Conservation (phyloP, 345 rosid genomes). For the Rhizophora mangle region DNA sequence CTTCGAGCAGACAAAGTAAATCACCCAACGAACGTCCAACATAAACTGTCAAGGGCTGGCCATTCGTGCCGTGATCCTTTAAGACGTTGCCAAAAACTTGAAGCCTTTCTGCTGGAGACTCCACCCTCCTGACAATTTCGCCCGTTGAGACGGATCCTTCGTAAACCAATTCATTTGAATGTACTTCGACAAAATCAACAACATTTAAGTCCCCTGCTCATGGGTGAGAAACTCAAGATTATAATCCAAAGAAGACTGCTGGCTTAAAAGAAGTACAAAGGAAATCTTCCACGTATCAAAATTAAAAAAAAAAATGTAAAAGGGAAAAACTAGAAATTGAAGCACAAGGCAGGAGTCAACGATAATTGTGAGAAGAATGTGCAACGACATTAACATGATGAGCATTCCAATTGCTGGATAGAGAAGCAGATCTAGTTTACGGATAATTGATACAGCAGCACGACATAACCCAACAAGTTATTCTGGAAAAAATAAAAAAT, state of each 20-base stretch:
- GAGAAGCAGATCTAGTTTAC: too few species aligned
- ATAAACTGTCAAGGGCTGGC: constrained; percentile 10
- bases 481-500: too few species aligned
- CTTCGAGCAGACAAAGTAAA: constrained; percentile 16
- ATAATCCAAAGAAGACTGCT: too few species aligned
- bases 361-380: not conserved
- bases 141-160: constrained; percentile 12
- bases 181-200: constrained; percentile 4
- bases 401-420: too few species aligned
- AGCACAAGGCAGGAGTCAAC: too few species aligned
- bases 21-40: constrained; percentile 19
- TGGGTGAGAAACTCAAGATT: not conserved
- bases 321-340: too few species aligned
- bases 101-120: constrained; percentile 12
- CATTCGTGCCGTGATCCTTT: not conserved
- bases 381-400: not conserved
- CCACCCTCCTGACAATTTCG: constrained; percentile 9
- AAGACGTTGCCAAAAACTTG: not conserved
- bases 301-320: too few species aligned
- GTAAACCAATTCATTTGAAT: constrained; percentile 20
- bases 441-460: too few species aligned
- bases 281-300: too few species aligned
- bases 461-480: not conserved
- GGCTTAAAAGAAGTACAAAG: too few species aligned
- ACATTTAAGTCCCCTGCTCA: constrained; percentile 7